These are phyloP conservation scores for Niebla homalea DNA, from an alignment of 495 filamentous ascomycete species.

Conservation along the genomic window DNA sequence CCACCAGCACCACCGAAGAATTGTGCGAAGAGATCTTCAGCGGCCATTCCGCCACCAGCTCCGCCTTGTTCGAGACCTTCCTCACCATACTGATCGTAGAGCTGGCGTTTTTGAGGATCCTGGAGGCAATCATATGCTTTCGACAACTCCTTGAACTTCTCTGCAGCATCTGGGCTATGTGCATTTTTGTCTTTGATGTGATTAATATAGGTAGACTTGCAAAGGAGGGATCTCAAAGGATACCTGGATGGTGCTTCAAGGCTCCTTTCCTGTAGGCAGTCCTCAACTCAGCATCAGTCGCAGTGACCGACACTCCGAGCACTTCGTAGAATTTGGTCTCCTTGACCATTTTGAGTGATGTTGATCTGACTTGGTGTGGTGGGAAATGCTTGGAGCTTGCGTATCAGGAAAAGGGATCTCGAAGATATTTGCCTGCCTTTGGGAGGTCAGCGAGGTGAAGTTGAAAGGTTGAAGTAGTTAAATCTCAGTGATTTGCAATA, in stretches of 20 bases:
- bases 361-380: neutral
- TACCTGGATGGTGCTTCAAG: slow-evolving; percentile 82
- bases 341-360: slow-evolving; percentile 62
- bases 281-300: slow-evolving; percentile 68
- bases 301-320: slow-evolving; percentile 62
- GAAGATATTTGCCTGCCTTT: neutral
- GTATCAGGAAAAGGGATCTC: neutral
- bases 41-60: slow-evolving; percentile 76
- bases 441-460: too few relatives aligned
- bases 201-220: neutral
- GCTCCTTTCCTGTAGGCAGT: slow-evolving; percentile 85
- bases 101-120: slow-evolving; percentile 73
- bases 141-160: slow-evolving; percentile 96
- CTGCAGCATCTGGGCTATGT: slow-evolving; percentile 81
- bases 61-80: slow-evolving; percentile 85
- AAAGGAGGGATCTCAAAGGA: slow-evolving; percentile 9
- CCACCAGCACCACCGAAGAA: slow-evolving; percentile 89
- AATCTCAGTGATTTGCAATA: too few relatives aligned
- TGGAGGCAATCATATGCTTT: slow-evolving; percentile 90
- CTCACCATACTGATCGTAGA: slow-evolving; percentile 97
- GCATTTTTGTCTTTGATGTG: slow-evolving; percentile 76
- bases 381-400: neutral
- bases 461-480: too few relatives aligned
- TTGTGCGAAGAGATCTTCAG: slow-evolving; percentile 93
- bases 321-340: slow-evolving; percentile 79